Conservation (phyloP, 148 eudicot genomes). For the Camellia granthamiana region DNA sequence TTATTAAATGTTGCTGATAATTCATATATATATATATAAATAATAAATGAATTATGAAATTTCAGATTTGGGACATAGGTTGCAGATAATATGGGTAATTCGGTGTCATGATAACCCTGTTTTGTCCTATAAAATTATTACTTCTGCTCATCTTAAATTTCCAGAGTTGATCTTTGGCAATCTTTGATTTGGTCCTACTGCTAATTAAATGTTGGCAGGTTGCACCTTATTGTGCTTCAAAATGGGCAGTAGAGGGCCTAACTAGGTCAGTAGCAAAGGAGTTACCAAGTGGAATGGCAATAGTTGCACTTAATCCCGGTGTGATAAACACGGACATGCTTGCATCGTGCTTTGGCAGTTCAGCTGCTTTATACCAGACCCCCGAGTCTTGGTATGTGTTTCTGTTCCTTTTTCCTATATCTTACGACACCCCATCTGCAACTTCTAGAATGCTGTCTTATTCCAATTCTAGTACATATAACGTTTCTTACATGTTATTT, state of each 20-base stretch:
- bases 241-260: slow-evolving; percentile 97
- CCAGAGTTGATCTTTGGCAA: background rate
- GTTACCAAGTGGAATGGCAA: slow-evolving; percentile 73
- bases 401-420: background rate
- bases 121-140: background rate
- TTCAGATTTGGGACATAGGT: slow-evolving; percentile 2
- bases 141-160: background rate
- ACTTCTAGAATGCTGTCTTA: background rate
- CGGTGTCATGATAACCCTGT: background rate
- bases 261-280: slow-evolving; percentile 86
- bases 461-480: background rate
- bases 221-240: slow-evolving; percentile 98
- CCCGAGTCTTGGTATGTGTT: slow-evolving; percentile 71
- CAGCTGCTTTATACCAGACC: slow-evolving; percentile 65
- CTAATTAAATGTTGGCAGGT: slow-evolving; percentile 44
- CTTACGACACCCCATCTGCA: background rate
- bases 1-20: background rate
- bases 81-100: background rate
- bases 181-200: slow-evolving; percentile 1
- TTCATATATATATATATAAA: background rate
- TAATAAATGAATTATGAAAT: background rate
- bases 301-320: slow-evolving; percentile 81
- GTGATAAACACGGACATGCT: slow-evolving; percentile 91
- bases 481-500: background rate
- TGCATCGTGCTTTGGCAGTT: slow-evolving; percentile 81